Evolutionary conservation across 352 stramenopile species (phyloP), one percentile per base, ranked within the genome.

Genomic region (Thraustochytrium striatum): DNA sequence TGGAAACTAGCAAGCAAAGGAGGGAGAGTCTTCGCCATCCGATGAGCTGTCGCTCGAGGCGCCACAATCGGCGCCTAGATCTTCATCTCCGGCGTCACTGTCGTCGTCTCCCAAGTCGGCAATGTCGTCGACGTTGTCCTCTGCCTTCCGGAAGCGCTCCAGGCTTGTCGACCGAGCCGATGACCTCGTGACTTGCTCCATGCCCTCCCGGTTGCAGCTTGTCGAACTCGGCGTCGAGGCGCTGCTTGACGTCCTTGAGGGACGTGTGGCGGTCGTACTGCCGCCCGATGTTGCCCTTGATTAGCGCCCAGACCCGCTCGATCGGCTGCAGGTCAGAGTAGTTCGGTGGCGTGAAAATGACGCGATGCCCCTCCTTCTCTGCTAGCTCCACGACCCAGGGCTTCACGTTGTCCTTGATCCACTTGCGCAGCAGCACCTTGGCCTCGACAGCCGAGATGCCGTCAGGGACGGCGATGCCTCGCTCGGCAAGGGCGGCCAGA

Each of bases 261-360:
- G 43, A 75, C 2, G 79, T 84, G 1, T 36, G 8, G 0, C 38
- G 73, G 0, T 59, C 72, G 53, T 82, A 83, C 57, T 79, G 39
- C 3, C 82, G 43, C 0, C 79, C 79, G 2, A 83, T 73, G 16
- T 68, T 47, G 0, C 65, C 72, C 35, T 85, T 84, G 9, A 85
- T 44, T 19, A 78, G 69, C 0, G 61, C 79, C 79, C 79, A 85
- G 0, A 84, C 43, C 0, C 62, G 39, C 36, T 84, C 79, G 57
- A 84, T 83, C 2, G 70, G 79, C 55, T 85, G 72, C 30, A 85
- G 70, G 13, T 84, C 65, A n/a, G 62, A 81, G 69, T 85, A 78
- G 21, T 85, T 47, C 28, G 69, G 82, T 2, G 82, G 82, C 0
- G 73, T 84, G 58, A 72, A 82, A 13, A 84, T 25, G 1, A 81